phyloP scores from a whole-genome alignment of 2,329 filamentous ascomycete genomes.

The Diaporthe aspalathi region DNA sequence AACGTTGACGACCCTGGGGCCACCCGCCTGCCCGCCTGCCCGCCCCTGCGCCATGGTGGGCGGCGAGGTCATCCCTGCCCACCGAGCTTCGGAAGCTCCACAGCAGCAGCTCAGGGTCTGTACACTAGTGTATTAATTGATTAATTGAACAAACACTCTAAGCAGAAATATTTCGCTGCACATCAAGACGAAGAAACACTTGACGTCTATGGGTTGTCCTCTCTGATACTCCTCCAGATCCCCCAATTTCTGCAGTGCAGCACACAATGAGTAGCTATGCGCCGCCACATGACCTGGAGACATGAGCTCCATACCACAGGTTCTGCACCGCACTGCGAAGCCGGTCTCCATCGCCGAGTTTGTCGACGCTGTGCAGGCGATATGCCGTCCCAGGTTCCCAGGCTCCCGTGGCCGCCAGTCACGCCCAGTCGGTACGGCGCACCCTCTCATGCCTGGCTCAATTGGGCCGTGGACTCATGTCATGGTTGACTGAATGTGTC shows the following conservation, averaged over 20 bases:
- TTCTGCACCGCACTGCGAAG: constrained; percentile 53
- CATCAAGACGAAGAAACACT: not conserved
- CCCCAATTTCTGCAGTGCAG: not conserved
- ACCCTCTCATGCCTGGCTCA: not conserved
- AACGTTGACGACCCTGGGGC: not conserved
- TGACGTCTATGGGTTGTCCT: too few species aligned
- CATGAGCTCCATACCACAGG: constrained; percentile 54
- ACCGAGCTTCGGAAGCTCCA: constrained; percentile 15
- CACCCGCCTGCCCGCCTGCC: too few species aligned
- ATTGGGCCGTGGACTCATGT: not conserved
- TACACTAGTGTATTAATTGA: too few species aligned
- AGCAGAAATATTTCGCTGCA: not conserved
- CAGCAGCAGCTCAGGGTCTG: constrained; percentile 14
- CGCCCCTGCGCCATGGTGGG: not conserved
- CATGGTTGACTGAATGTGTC: not conserved
- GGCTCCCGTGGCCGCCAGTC: constrained; percentile 48
- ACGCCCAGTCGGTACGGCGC: constrained; percentile 57
- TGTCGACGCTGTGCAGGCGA: constrained; percentile 61
- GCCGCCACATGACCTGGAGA: constrained; percentile 46
- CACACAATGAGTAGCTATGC: constrained; percentile 1
- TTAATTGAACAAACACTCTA: too few species aligned
- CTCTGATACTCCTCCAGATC: not conserved
- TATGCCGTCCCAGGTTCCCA: constrained; percentile 63
- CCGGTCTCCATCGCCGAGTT: constrained; percentile 57
- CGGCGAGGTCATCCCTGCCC: constrained; percentile 14